A percentile compares a stretch with the other conserved stretches of the same genome.
These are phyloP conservation scores for Lentinula novae-zelandiae DNA, from an alignment of 1,284 basidiomycete genomes.

Conservation along the genomic window DNA sequence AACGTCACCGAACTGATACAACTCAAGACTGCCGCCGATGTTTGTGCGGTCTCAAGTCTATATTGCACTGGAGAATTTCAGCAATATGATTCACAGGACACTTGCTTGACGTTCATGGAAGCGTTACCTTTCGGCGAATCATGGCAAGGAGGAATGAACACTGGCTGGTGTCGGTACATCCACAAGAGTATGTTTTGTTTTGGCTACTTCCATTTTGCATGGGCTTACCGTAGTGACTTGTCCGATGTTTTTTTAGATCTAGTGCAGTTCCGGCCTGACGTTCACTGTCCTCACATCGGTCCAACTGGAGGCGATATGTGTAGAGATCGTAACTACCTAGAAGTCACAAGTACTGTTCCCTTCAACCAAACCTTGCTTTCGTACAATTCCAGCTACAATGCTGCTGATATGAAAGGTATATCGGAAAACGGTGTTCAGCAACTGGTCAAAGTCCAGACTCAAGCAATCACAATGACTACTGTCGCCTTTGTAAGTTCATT, in stretches of 20 bases:
- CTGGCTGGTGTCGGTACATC: conserved; percentile 14
- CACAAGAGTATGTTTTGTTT: conserved; percentile 13
- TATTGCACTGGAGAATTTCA: conserved; percentile 10
- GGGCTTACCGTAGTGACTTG: neutral
- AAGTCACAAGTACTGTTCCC: neutral
- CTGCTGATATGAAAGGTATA: conserved; percentile 1
- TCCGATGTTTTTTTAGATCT: neutral
- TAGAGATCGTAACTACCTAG: neutral
- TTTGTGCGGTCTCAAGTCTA: conserved; percentile 9
- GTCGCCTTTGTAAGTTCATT: conserved; percentile 4
- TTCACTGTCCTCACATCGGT: conserved; percentile 15
- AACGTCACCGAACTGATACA: conserved; percentile 15
- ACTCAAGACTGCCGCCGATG: conserved; percentile 11
- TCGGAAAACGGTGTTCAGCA: neutral
- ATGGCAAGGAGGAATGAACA: conserved; percentile 16
- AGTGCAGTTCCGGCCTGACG: conserved; percentile 8
- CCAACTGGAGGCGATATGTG: conserved; percentile 15
- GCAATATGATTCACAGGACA: conserved; percentile 13
- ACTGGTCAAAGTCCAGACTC: conserved; percentile 8
- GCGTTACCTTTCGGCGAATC: conserved; percentile 12
- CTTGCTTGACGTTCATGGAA: conserved; percentile 11
- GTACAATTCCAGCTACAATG: conserved; percentile 1
- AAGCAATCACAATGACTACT: conserved; percentile 6
- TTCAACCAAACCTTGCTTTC: conserved; percentile 3
- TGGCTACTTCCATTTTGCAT: neutral